Conservation (phyloP, 106 monocot genomes). For the Allium sativum region DNA sequence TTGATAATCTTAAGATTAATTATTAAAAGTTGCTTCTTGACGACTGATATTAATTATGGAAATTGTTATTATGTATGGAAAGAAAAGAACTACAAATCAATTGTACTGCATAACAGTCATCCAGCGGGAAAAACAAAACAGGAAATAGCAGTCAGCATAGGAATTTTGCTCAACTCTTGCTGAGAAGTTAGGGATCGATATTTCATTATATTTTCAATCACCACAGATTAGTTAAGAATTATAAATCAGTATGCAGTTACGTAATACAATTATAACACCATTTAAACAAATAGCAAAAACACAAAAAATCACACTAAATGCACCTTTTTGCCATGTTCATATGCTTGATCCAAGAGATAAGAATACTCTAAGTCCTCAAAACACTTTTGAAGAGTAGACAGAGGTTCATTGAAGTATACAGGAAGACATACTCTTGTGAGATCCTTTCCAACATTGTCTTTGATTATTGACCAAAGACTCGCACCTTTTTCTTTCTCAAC, state of each 20-base stretch:
- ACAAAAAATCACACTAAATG: conserved; percentile 55
- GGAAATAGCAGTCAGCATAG: not conserved
- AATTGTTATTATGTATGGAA: not conserved
- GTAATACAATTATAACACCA: not conserved
- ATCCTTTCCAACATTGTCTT: conserved; percentile 95
- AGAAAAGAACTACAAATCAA: not conserved
- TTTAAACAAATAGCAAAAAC: conserved; percentile 34
- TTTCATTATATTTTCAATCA: no score
- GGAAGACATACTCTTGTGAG: conserved; percentile 89
- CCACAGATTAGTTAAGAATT: no score
- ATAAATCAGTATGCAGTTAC: not conserved
- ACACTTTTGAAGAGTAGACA: conserved; percentile 86
- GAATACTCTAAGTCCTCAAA: conserved; percentile 90
- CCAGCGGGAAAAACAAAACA: not conserved
- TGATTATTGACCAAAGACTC: conserved; percentile 94
- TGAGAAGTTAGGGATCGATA: not conserved
- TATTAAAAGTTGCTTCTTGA: not conserved
- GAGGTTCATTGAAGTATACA: conserved; percentile 87
- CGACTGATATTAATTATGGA: not conserved
- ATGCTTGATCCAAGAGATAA: conserved; percentile 73
- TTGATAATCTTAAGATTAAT: not conserved
- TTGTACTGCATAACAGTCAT: not conserved
- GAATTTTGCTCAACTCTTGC: not conserved
- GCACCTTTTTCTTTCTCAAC: conserved; percentile 77
- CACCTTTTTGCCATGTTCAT: conserved; percentile 75